These are phyloP conservation scores for Rubia yunnanensis DNA, from an alignment of 257 asterid species.

Conservation along the genomic window DNA sequence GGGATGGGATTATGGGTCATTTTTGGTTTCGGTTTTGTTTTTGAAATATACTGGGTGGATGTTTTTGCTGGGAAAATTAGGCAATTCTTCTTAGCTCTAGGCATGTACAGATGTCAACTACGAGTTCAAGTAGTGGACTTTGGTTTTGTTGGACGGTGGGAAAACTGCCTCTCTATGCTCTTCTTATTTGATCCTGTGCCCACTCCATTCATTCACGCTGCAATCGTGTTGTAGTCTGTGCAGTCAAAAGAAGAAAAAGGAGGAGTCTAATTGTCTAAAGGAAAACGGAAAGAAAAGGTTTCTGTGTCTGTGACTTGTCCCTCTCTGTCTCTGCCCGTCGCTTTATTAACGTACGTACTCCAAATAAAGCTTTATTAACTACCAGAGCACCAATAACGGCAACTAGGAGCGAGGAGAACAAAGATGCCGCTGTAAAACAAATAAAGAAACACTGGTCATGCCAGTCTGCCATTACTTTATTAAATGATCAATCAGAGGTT, in stretches of 20 bases:
- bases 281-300: neutral
- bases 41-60: no score
- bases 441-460: neutral
- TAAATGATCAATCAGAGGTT: neutral
- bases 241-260: neutral
- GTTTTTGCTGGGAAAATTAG: neutral
- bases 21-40: no score
- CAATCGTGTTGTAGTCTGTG: neutral
- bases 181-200: no score
- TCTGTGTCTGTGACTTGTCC: slow-evolving; percentile 17
- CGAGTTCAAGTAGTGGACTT: no score
- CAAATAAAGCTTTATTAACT: no score
- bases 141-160: no score
- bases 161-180: no score
- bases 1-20: no score
- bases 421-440: neutral
- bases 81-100: neutral
- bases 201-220: no score
- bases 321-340: slow-evolving; percentile 4
- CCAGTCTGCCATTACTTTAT: slow-evolving; percentile 2
- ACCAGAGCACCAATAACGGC: no score
- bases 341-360: no score
- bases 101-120: neutral
- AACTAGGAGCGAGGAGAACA: no score
- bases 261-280: neutral